These are phyloP conservation scores for Lolium multiflorum DNA, from an alignment of 176 grass and related monocot genomes.

Conservation along the genomic window DNA sequence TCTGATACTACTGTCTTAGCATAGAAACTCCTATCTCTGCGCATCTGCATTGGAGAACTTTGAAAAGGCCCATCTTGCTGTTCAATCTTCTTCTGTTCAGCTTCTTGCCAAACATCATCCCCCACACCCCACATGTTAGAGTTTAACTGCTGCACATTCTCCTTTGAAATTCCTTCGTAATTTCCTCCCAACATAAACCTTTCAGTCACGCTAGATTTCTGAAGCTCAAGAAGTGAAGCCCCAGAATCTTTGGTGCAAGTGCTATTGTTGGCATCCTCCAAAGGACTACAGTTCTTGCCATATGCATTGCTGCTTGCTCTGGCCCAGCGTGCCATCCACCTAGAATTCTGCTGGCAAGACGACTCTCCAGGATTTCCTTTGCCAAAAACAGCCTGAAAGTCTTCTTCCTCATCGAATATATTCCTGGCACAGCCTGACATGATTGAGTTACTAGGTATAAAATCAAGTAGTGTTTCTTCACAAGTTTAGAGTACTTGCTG, in stretches of 20 bases:
- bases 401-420: slow-evolving; percentile 50
- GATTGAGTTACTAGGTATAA: not conserved
- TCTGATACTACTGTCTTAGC: slow-evolving; percentile 44
- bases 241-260: slow-evolving; percentile 4
- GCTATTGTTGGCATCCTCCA: slow-evolving; percentile 22
- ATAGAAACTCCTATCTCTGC: slow-evolving; percentile 47
- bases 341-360: slow-evolving; percentile 48
- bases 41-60: slow-evolving; percentile 44
- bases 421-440: slow-evolving; percentile 50
- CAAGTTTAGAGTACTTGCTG: not conserved
- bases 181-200: slow-evolving; percentile 52
- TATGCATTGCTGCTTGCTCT: slow-evolving; percentile 47
- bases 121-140: slow-evolving; percentile 30
- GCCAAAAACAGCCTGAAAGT: slow-evolving; percentile 49
- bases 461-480: not conserved
- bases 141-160: slow-evolving; percentile 17
- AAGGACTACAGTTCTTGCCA: slow-evolving; percentile 1
- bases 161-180: slow-evolving; percentile 30
- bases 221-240: slow-evolving; percentile 26
- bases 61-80: slow-evolving; percentile 34
- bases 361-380: slow-evolving; percentile 43
- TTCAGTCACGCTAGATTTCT: slow-evolving; percentile 52
- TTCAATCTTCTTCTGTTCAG: slow-evolving; percentile 26
- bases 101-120: slow-evolving; percentile 33
- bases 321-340: slow-evolving; percentile 71